These are phyloP conservation scores for Erythrobasidium hasegawianum DNA, from an alignment of 1,284 basidiomycete genomes.

Conservation along the genomic window DNA sequence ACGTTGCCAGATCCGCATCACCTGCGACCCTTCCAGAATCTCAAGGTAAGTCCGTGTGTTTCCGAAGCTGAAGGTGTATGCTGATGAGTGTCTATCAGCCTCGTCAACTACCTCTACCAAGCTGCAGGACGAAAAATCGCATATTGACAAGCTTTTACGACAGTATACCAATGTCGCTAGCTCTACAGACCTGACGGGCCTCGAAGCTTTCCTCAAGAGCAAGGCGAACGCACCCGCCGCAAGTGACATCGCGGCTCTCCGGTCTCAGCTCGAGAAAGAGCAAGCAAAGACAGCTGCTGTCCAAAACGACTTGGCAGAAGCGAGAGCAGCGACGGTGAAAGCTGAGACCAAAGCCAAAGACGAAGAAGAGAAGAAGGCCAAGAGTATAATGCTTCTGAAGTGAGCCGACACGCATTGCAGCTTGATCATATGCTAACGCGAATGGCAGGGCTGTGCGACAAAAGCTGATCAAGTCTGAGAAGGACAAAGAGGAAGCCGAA, in stretches of 20 bases:
- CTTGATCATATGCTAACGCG: background rate
- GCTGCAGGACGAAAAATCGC: background rate
- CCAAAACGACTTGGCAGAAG: constrained; percentile 24
- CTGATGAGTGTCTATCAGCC: no score
- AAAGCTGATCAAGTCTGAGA: constrained; percentile 86
- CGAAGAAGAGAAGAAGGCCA: constrained; percentile 92
- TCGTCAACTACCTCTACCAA: background rate
- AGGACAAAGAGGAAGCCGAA: constrained; percentile 70
- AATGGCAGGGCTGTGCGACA: constrained; percentile 64
- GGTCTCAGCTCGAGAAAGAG: background rate
- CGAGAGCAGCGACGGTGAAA: constrained; percentile 9
- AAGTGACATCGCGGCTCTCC: background rate
- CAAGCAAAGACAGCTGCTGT: constrained; percentile 4
- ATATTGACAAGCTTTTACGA: background rate
- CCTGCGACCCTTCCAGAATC: background rate
- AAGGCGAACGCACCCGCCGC: background rate
- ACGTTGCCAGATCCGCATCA: background rate
- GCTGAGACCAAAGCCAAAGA: constrained; percentile 61
- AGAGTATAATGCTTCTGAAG: constrained; percentile 81
- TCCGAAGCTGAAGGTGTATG: no score
- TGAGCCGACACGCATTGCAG: constrained; percentile 34
- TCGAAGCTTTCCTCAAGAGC: constrained; percentile 1
- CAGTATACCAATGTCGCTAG: background rate
- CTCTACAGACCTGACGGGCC: background rate
- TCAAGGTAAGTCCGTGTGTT: no score